Conservation (phyloP, 495 filamentous ascomycete genomes). For the Daldinia grandis region DNA sequence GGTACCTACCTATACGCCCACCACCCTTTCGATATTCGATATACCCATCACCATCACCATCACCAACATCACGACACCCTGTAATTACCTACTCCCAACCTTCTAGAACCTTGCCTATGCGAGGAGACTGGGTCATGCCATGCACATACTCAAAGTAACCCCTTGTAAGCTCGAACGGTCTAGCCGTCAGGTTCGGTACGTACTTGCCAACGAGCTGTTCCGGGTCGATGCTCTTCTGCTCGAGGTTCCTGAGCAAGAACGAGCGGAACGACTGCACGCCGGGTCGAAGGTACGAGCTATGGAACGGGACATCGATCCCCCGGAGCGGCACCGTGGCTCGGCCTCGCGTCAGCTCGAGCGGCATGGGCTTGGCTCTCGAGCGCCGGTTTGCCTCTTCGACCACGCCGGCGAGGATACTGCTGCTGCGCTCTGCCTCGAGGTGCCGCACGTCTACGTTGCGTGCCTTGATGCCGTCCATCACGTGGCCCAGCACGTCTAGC, state of each 20-base stretch:
- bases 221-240: constrained; percentile 86
- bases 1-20: too few species aligned
- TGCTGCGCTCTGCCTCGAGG: constrained; percentile 76
- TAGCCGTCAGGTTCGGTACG: constrained; percentile 89
- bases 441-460: constrained; percentile 71
- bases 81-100: constrained; percentile 74
- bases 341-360: constrained; percentile 80
- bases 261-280: constrained; percentile 90
- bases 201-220: constrained; percentile 88
- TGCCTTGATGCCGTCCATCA: constrained; percentile 82
- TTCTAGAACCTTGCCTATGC: constrained; percentile 85
- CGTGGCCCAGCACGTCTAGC: constrained; percentile 80
- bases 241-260: constrained; percentile 91
- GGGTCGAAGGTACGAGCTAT: constrained; percentile 87
- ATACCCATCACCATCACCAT: background rate
- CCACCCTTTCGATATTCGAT: constrained; percentile 6
- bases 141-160: constrained; percentile 99
- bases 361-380: constrained; percentile 78
- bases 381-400: constrained; percentile 79
- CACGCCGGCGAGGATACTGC: constrained; percentile 60
- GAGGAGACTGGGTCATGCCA: constrained; percentile 85
- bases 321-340: constrained; percentile 89
- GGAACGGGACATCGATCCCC: constrained; percentile 93
- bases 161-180: constrained; percentile 83
- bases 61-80: constrained; percentile 37